Evolutionary conservation across 306 rosid genomes (phyloP), one percentile per base, ranked within the genome.

Genomic region (Rosa multiflora): DNA sequence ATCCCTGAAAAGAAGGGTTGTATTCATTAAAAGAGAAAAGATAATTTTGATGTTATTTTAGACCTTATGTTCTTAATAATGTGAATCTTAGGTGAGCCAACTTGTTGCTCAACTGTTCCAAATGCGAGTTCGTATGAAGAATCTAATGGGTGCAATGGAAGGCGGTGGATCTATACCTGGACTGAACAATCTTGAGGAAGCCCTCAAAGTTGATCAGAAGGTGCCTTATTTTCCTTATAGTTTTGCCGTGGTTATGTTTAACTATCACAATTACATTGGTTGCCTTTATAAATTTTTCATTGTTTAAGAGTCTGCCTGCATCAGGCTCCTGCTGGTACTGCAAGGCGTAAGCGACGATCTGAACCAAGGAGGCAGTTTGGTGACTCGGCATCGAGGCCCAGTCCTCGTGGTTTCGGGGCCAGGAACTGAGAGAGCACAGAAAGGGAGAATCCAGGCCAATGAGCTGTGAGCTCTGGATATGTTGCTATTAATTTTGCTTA

Each of bases 101-200:
- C 87, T 93, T 42, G 94, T 93, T 8, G 97, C 96, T 76, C 98
- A 95, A 77, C 91, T 95, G 77, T 95, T 95, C 85, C 98, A 95
- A 89, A 93, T 93, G 98, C 93, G 98, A 18, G 96, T 89, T 80
- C 96, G 94, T 4, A 93, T 93, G 99, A 93, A 95, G 86, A 93
- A 93, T 49, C 81, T 95, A 80, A 88, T 95, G 97, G 96, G 97
- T 78, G 93, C 81, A 72, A 95, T 95, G 99, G 88, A 93, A 87
- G 90, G 97, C 29, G 96, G 63, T 56, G 64, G 96, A 82, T 88
- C 97, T 53, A 73, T 95, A 64, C 97, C 99, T 79, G 82, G 94
- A 67, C 86, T 91, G 82, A 89, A 87, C 87, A 91, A 90, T 87
- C 97, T 95, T 14, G 91, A 95, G 84, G 98, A 95, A 80, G 90